These are phyloP conservation scores for Globisporangium carolinianum DNA, from an alignment of 352 stramenopile genomes.

Conservation along the genomic window DNA sequence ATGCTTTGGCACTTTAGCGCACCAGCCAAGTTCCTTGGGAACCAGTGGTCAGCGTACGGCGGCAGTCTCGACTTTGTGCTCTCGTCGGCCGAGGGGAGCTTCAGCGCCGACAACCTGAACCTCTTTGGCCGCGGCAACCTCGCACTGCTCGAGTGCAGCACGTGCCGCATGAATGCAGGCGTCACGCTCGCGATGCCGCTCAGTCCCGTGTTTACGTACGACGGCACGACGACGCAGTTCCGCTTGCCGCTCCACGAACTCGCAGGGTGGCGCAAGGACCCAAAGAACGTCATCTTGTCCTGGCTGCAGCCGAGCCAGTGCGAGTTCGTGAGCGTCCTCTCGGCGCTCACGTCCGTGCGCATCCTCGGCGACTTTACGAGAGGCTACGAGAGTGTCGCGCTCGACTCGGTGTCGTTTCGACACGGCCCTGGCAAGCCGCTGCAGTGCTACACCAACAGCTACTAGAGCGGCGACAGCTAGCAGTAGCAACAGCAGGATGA, in stretches of 20 bases:
- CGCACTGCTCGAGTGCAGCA: constrained; percentile 81
- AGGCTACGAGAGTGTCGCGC: constrained; percentile 84
- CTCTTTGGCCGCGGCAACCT: constrained; percentile 47
- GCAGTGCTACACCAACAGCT: constrained; percentile 34
- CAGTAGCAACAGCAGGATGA: neutral
- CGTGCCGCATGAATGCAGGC: constrained; percentile 76
- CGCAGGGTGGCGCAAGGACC: constrained; percentile 87
- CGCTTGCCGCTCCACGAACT: constrained; percentile 70
- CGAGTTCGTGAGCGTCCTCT: constrained; percentile 86
- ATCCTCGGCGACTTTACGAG: constrained; percentile 90
- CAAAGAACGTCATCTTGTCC: constrained; percentile 80
- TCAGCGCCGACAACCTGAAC: constrained; percentile 77
- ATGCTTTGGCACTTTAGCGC: constrained; percentile 87
- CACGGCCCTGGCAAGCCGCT: constrained; percentile 47
- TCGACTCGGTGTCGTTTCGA: constrained; percentile 76
- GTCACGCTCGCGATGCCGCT: constrained; percentile 84
- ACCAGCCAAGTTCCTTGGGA: constrained; percentile 80
- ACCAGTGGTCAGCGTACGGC: constrained; percentile 86
- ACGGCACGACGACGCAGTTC: constrained; percentile 78
- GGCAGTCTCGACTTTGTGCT: constrained; percentile 87
- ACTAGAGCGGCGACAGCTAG: constrained; percentile 5
- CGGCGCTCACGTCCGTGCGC: constrained; percentile 69
- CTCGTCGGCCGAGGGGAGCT: constrained; percentile 86
- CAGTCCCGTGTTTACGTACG: constrained; percentile 66
- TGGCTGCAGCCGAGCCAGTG: constrained; percentile 74